Evolutionary conservation across 176 grass and related monocot genomes (phyloP), one percentile per base, ranked within the genome.

Genomic region (Cocos nucifera): DNA sequence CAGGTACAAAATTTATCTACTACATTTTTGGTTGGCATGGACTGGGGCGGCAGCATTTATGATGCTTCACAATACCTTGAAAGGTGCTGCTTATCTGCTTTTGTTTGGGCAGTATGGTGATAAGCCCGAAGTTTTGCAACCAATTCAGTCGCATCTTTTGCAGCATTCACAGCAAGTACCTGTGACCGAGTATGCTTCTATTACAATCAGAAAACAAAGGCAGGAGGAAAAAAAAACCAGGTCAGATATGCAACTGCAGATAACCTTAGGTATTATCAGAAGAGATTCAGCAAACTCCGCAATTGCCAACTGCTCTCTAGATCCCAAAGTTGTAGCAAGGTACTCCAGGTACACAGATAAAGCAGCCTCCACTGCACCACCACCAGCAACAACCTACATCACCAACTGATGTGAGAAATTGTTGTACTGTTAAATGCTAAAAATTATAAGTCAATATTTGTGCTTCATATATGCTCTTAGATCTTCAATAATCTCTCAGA

Each of bases 121-220:
- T 95, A 89, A 25, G 90, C 86, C 64, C 90, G 78, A 64, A 95
- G 90, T 71, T 89, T 89, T 44, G 90, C 86, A 53, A 89, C 86
- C 51, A 89, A 78, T 57, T 95, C 90, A 63, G 83, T 89, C 17
- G 86, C 86, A 63, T 80, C 90, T 75, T 89, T 95, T 39, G 90
- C 90, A 65, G 90, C 90, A 71, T 89, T 95, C 22, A 89, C 90
- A 89, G 90, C 65, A 18, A 95, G 82, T 19, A 89, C 80, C 90
- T 89, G 44, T 20, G 61, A 15, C 2, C 2, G 9, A 26, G 69
- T 64, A 65, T 32, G 59, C 15, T 72, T 72, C 35, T 3, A 44
- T 44, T 44, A 44, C 35, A 44, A 44, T 44, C 10, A 12, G 14
- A 44, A 12, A 30, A 52, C 16, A 53, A 28, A 26, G 19, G 2